These are phyloP conservation scores for Tubosaeta sp. DNA, from an alignment of 768 basidiomycete genomes.

Conservation along the genomic window DNA sequence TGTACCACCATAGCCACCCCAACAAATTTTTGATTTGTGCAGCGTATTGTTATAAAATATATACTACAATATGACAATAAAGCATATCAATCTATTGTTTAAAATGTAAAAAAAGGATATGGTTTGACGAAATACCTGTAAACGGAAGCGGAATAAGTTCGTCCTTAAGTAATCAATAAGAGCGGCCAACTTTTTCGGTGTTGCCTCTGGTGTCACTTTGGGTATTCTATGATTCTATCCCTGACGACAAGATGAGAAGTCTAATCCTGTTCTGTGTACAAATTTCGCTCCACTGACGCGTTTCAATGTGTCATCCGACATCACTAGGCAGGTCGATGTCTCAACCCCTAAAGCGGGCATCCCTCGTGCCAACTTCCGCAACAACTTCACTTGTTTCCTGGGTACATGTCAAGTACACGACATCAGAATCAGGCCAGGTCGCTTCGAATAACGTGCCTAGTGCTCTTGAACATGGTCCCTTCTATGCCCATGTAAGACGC, in stretches of 20 bases:
- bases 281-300: slow-evolving; percentile 20
- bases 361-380: slow-evolving; percentile 16
- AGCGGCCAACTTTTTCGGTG: no score
- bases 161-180: no score
- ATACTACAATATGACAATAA: no score
- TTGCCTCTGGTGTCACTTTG: not conserved
- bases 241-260: not conserved
- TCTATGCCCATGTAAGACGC: slow-evolving; percentile 15
- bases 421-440: slow-evolving; percentile 6
- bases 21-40: no score
- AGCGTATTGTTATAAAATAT: no score
- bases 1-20: no score
- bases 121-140: no score
- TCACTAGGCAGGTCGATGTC: slow-evolving; percentile 10
- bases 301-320: slow-evolving; percentile 19
- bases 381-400: slow-evolving; percentile 17
- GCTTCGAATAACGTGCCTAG: not conserved
- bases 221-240: not conserved
- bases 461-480: slow-evolving; percentile 12
- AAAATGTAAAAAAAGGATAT: no score
- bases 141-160: no score
- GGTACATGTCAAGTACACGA: slow-evolving; percentile 10
- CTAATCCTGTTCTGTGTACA: slow-evolving; percentile 11
- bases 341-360: slow-evolving; percentile 14
- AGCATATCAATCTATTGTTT: no score